These are phyloP conservation scores for Leishmania aethiopica DNA, from an alignment of 208 protist genomes.

Conservation along the genomic window DNA sequence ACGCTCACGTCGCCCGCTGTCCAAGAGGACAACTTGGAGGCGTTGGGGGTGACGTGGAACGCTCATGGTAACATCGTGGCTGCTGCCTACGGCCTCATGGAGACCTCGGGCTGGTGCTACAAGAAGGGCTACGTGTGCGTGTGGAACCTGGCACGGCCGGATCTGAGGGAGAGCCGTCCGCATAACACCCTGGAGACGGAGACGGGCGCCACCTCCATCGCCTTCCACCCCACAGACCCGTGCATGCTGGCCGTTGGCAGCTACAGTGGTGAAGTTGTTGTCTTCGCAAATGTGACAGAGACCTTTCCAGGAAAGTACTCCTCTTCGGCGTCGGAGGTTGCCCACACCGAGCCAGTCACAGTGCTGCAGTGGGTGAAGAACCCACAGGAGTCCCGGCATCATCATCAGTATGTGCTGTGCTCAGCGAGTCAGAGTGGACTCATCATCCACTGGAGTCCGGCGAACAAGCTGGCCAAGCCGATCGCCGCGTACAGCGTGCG, in stretches of 20 bases:
- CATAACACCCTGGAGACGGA: slow-evolving; percentile 83
- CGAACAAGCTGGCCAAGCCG: slow-evolving; percentile 69
- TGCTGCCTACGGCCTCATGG: slow-evolving; percentile 84
- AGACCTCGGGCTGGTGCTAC: slow-evolving; percentile 89
- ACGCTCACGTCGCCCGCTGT: slow-evolving; percentile 67
- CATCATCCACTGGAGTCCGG: slow-evolving; percentile 70
- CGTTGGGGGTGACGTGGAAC: slow-evolving; percentile 83
- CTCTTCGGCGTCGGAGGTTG: slow-evolving; percentile 26
- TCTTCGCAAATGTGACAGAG: slow-evolving; percentile 72
- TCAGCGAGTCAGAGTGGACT: slow-evolving; percentile 77
- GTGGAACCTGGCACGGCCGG: slow-evolving; percentile 78
- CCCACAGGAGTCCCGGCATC: slow-evolving; percentile 49
- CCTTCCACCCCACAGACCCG: slow-evolving; percentile 85
- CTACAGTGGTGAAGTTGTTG: slow-evolving; percentile 87
- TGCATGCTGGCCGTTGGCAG: slow-evolving; percentile 85
- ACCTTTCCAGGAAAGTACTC: slow-evolving; percentile 43
- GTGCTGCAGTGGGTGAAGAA: slow-evolving; percentile 80
- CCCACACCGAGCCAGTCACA: slow-evolving; percentile 81
- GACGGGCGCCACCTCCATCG: slow-evolving; percentile 76
- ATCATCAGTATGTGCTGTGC: slow-evolving; percentile 77
- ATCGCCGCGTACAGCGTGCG: slow-evolving; percentile 61
- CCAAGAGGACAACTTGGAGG: slow-evolving; percentile 72
- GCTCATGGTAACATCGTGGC: slow-evolving; percentile 81
- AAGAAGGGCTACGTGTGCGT: slow-evolving; percentile 77
- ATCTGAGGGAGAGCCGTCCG: slow-evolving; percentile 59